These are phyloP conservation scores for Chaetomium fimeti DNA, from an alignment of 495 filamentous ascomycete species.

Conservation along the genomic window DNA sequence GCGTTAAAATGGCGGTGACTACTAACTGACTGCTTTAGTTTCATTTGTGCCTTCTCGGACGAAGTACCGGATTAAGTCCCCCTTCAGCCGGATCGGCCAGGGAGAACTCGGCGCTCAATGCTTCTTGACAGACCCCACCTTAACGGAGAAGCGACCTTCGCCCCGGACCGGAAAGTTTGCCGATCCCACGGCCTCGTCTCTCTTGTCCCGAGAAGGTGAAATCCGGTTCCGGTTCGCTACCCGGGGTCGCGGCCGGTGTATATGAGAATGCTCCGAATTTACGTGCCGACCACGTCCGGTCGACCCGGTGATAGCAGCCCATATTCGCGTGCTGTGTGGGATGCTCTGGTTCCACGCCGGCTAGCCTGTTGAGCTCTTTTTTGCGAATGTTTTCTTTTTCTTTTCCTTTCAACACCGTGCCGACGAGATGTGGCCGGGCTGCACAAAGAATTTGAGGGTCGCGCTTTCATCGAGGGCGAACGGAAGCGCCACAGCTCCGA, in stretches of 20 bases:
- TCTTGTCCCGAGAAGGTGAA: neutral
- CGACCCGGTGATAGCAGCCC: neutral
- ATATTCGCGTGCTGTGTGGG: too few relatives aligned
- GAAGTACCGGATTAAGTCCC: neutral
- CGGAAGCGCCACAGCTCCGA: conserved; percentile 11
- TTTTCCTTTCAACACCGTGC: too few relatives aligned
- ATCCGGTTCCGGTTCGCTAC: neutral
- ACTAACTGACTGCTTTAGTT: neutral
- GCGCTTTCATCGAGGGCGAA: neutral
- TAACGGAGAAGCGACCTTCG: neutral
- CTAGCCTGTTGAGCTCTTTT: neutral
- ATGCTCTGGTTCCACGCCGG: too few relatives aligned
- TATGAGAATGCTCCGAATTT: neutral
- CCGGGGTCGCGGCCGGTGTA: neutral
- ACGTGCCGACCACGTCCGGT: too few relatives aligned
- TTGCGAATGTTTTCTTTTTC: neutral
- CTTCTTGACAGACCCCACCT: neutral
- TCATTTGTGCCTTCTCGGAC: neutral
- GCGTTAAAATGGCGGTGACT: neutral
- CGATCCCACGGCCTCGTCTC: neutral
- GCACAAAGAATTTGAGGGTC: neutral
- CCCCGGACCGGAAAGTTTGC: neutral
- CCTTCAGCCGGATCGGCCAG: too few relatives aligned
- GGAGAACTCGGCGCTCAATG: neutral
- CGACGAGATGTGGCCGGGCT: neutral